Evolutionary conservation across 139 green algal genomes (phyloP).

Genomic region (Nannochloris sp.): DNA sequence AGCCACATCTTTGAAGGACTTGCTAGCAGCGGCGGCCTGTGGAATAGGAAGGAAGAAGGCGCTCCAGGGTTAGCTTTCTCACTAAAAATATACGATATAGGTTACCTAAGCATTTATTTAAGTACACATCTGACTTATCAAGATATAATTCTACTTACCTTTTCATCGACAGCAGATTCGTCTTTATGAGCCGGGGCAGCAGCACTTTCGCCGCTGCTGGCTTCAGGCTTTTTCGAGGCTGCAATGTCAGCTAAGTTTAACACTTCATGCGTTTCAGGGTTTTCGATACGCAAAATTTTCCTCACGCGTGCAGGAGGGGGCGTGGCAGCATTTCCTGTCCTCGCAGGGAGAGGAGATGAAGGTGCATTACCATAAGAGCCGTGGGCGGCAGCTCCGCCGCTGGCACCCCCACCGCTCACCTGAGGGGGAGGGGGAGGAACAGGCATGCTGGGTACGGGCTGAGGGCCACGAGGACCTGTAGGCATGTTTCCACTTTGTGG

Average conservation of each 20-base stretch:
- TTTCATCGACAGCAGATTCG: no score
- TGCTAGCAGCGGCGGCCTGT: neutral
- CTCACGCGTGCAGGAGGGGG: neutral
- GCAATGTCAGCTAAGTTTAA: constrained; percentile 14
- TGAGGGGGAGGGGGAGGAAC: no score
- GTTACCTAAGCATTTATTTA: no score
- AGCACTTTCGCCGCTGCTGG: neutral
- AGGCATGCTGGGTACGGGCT: no score
- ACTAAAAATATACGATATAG: no score
- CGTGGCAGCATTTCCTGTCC: neutral
- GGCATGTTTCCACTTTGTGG: no score
- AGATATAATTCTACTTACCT: no score
- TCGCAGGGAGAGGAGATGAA: neutral
- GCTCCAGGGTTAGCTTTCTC: neutral
- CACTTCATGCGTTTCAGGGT: constrained; percentile 21
- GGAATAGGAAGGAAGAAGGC: neutral
- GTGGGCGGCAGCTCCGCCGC: no score
- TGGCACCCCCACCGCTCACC: no score
- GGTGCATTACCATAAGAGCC: neutral
- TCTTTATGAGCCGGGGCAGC: neutral
- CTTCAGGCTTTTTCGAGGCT: neutral
- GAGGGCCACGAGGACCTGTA: no score
- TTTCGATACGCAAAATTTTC: constrained; percentile 26
- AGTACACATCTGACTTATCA: no score
- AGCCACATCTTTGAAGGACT: neutral